Evolutionary conservation across 2,329 filamentous ascomycete genomes (phyloP), one percentile per base, ranked within the genome.

Genomic region (Fusarium albosuccineum): DNA sequence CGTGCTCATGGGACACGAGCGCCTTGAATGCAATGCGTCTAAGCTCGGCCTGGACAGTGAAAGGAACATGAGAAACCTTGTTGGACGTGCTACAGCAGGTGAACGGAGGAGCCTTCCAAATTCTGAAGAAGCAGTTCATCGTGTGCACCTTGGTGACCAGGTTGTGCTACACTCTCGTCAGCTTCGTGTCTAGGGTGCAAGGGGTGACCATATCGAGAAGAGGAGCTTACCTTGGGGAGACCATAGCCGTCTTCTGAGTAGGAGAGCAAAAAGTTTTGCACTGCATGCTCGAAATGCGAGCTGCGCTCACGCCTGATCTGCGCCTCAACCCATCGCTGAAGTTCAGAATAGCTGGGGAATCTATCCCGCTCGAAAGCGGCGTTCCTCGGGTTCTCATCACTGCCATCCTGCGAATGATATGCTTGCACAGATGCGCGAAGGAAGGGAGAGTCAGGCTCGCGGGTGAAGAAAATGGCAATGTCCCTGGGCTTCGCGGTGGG

Each of bases 41-140:
- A 56, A 82, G 70, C 60, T 80, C 77, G 16, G 78, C 79, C 57
- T 81, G 79, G 27, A 81, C 78, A 17, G 78, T 79, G n/a, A 78
- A 65, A 7, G 80, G 80, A 3, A 82, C 73, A 9, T 66, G 75
- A 44, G 73, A 74, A 36, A 79, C 67, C 46, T 79, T 80, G 45
- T 79, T 78, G 54, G 73, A 73, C 2, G 79, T 78, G 57, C 78
- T 78, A 22, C 75, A 75, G 67, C 78, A 83, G 67, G 75, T 78
- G 62, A 85, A 83, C 1, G 75, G 75, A 7, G 76, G 73, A 16
- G 80, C 79, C 58, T 79, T 80, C 82, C 80, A 85, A 64, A 85
- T 83, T 62, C 77, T 80, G 72, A 84, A 85, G 76, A 85, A 82
- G 73, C 82, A 84, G 64, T 81, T 82, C 76, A 85, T 79, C 51